Evolutionary conservation across 768 basidiomycete genomes (phyloP), one percentile per base, ranked within the genome.

Genomic region (Mycena latifolia): DNA sequence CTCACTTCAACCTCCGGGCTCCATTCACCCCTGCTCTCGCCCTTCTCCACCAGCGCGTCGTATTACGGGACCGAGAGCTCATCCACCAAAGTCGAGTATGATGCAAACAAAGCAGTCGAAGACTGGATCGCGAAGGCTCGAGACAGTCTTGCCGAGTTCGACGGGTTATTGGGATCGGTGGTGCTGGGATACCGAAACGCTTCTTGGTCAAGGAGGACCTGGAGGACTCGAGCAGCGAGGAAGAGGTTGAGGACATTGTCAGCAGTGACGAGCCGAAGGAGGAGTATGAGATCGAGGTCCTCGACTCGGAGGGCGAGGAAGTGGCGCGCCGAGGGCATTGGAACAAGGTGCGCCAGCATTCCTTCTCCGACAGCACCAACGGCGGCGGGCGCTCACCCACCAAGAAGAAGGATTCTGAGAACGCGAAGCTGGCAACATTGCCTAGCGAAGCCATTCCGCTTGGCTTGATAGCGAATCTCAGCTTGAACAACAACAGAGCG

Each of bases 81-180:
- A 69, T 53, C 72, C 46, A 67, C 63, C 37, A 71, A 75, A 28
- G 77, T 72, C 47, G 79, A 80, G 25, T 68, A 79, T 9, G 82
- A 81, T 48, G 75, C 79, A 9, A 82, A 83, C 73, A 86, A 89
- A 62, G 89, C 87, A 55, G 86, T 93, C 47, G 85, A 88, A 68
- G 88, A 91, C 65, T 94, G 93, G 93, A 89, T 94, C 59, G 82
- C 88, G 8, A 90, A 89, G 74, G 92, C 92, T 0, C 85, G 88
- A 55, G 86, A 88, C 64, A 89, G 86, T 39, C 81, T 93, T 50
- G 83, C 87, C 61, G 88, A 90, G 60, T 90, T 92, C 65, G 90
- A 87, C 14, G 86, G 84, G 18, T 87, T 87, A 88, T 93, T 63
- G 89, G 84, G 35, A 84, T 88, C 66, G 88, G 86, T 29, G 88